Base-by-base conservation (phyloP, 495 filamentous ascomycete genomes). In the Tuber melanosporum region DNA sequence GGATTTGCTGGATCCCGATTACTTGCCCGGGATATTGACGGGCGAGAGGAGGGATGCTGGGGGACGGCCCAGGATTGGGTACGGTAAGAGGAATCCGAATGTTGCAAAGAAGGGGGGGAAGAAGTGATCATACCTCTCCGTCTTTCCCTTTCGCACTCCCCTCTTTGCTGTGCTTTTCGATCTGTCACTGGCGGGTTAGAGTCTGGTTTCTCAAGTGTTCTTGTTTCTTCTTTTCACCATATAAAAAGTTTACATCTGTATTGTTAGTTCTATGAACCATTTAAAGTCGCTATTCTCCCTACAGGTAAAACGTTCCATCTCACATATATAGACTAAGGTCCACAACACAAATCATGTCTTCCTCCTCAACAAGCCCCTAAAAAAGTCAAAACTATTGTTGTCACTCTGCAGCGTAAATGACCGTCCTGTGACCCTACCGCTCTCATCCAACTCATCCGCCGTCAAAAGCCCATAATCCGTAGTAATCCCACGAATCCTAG, bases 301-400 rank as follows among this genome's bases (percentile, higher is more conserved):
- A 4, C 52, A 15, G 32, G 52, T 62, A 32, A 32, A 15, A 52
- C 49, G 1, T 12, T n/a, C 49, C 9, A 52, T 19, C 49, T n/a
- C 22, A n/a, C 49, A 8, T 22, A 8, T n/a, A n/a, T 12, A 52
- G 49, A 8, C 22, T 8, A n/a, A 26, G 15, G 52, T 32, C 10
- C 15, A 32, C 3, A 62, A 10, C n/a, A 32, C 7, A 32, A 32
- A 20, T 77, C 43, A 79, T 14, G 73, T 76, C 87, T 95, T 98
- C 83, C 91, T 88, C 88, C 89, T 94, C 71, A 99, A 85, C 84
- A 99, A 83, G 0, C 95, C 95, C 83, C 88, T 91, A 84, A 97
- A 95, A 85, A 98, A 99, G 86, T 99, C 96, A 86, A 99, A 99
- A 85, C 94, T 97, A 82, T 99, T 99, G 82, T 93, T 93, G 81